A percentile compares a stretch with the other conserved stretches of the same genome.
These are phyloP conservation scores for Serendipita indica DNA, from an alignment of 768 basidiomycete species.

Conservation along the genomic window DNA sequence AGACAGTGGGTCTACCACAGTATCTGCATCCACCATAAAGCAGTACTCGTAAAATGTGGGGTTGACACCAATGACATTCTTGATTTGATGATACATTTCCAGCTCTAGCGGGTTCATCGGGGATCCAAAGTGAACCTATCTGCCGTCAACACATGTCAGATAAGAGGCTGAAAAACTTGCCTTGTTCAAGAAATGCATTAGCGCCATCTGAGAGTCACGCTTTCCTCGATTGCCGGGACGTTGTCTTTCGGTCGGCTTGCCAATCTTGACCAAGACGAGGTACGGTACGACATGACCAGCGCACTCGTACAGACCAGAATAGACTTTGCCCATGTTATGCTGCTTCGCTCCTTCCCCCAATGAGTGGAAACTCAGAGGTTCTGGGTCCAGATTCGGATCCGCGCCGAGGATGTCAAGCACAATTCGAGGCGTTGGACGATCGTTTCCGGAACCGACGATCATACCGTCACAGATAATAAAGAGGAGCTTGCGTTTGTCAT, in stretches of 20 bases:
- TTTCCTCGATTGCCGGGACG: constrained; percentile 97
- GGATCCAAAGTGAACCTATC: constrained; percentile 85
- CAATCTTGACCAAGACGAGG: constrained; percentile 80
- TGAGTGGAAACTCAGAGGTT: constrained; percentile 85
- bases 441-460: constrained; percentile 94
- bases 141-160: not conserved
- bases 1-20: constrained; percentile 75
- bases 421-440: constrained; percentile 89
- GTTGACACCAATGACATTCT: constrained; percentile 99
- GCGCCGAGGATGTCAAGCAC: constrained; percentile 93
- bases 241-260: constrained; percentile 85
- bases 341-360: constrained; percentile 91
- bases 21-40: constrained; percentile 90
- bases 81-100: constrained; percentile 98
- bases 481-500: constrained; percentile 93
- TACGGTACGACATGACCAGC: constrained; percentile 94
- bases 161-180: constrained; percentile 24
- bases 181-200: constrained; percentile 98
- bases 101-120: constrained; percentile 95
- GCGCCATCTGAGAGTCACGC: constrained; percentile 88
- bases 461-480: constrained; percentile 94
- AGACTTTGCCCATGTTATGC: constrained; percentile 97
- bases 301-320: constrained; percentile 89
- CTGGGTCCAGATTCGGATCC: constrained; percentile 84
- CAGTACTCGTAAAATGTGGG: constrained; percentile 96